Base-by-base conservation (phyloP, 1,284 basidiomycete species). In the Fomitopsis schrenkii region DNA sequence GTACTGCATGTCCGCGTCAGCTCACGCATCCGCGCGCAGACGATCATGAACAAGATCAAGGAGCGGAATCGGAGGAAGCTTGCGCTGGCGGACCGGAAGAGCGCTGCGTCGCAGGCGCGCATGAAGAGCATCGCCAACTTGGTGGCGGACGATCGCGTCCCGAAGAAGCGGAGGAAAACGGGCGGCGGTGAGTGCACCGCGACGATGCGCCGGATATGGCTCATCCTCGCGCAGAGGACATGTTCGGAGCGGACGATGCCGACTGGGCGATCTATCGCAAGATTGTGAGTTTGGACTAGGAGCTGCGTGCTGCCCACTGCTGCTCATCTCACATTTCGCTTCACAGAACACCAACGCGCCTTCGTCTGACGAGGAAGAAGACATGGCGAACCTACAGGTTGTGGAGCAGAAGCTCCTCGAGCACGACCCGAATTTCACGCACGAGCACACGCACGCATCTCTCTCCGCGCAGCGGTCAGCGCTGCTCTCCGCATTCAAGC, bases 191-290 rank as follows among this genome's bases (percentile, higher is more conserved):
- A 61, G 84, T 30, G 48, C 26, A 28, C 48, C 28, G 28, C 42
- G 42, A 45, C 42, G 22, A 45, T 45, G 42, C 19, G 3, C 4
- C 7, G 55, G 63, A 58, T 56, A 60, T 22, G 19, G 55, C 8
- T 12, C 36, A 41, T 46, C 38, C 9, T 40, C 14, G 38, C 38
- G 15, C 48, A 91, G 95, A 98, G 78, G 97, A 99, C 68, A 91
- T 83, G 72, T 99, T 99, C 70, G 96, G 97, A 1, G 91, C 90
- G 35, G 91, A 98, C 67, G 97, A 99, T 71, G 94, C 91, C 17
- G 97, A 99, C 74, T 99, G 97, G 97, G 90, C 90, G 0, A 95
- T 99, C 57, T 99, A 99, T 73, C 93, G 97, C 61, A 96, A 98
- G 77, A 97, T 99, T 62, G 94, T 95, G 46, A 57, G 72, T 63